Conservation (phyloP, 495 filamentous ascomycete species). For the Penicillium pancosmium region DNA sequence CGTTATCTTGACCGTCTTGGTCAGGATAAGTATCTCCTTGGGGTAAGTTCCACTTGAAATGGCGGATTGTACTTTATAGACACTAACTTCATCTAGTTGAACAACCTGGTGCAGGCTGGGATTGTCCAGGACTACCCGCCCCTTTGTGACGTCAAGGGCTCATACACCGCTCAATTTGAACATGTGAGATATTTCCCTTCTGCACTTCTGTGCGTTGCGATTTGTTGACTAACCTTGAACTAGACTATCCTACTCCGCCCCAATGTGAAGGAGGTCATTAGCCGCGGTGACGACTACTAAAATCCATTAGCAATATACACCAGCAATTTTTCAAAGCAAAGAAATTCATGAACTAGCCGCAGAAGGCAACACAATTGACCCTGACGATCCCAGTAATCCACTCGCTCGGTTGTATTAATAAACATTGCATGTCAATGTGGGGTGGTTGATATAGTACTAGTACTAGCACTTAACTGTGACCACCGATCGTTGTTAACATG, state of each 20-base stretch:
- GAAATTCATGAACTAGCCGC: too few relatives aligned
- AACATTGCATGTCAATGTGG: background rate
- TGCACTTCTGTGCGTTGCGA: slow-evolving; percentile 22
- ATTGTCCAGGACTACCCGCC: slow-evolving; percentile 92
- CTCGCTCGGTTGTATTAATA: background rate
- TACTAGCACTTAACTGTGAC: too few relatives aligned
- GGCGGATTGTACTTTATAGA: too few relatives aligned
- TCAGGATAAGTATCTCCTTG: slow-evolving; percentile 85
- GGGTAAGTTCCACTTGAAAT: slow-evolving; percentile 52
- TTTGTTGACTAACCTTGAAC: slow-evolving; percentile 8
- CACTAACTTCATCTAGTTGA: slow-evolving; percentile 60
- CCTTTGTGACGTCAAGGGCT: slow-evolving; percentile 89
- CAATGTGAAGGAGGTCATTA: slow-evolving; percentile 90
- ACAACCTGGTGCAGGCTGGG: slow-evolving; percentile 80
- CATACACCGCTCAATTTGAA: slow-evolving; percentile 93
- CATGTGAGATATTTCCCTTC: slow-evolving; percentile 64
- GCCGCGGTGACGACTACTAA: slow-evolving; percentile 88
- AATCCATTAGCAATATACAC: background rate
- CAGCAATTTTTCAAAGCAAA: background rate
- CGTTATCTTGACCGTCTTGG: slow-evolving; percentile 85
- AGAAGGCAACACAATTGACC: background rate
- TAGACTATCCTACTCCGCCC: slow-evolving; percentile 87
- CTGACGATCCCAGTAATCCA: background rate
- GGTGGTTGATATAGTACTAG: too few relatives aligned
- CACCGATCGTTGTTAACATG: too few relatives aligned